Evolutionary conservation across 495 filamentous ascomycete genomes (phyloP).

Genomic region (Penicillium ochrochloron): DNA sequence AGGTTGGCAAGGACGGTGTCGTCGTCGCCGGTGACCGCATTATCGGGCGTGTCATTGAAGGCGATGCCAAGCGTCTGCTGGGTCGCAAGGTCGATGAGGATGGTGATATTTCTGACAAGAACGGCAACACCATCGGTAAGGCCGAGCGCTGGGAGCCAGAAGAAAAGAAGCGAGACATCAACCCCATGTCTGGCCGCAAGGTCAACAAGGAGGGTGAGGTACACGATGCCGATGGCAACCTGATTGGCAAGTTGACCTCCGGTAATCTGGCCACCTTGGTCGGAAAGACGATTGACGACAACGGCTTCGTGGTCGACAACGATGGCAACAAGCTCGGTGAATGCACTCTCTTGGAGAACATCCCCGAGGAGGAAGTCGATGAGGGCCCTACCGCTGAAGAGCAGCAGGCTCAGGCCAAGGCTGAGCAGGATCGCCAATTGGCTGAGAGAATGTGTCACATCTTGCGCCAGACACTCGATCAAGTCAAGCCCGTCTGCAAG

Average conservation of each 20-base stretch:
- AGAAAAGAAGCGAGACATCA: conserved; percentile 67
- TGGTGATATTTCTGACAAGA: conserved; percentile 80
- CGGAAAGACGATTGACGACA: conserved; percentile 83
- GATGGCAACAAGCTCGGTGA: conserved; percentile 83
- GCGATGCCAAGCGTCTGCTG: conserved; percentile 70
- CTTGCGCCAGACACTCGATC: conserved; percentile 78
- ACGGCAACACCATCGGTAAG: conserved; percentile 79
- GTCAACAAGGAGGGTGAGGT: conserved; percentile 86
- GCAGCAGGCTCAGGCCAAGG: conserved; percentile 57
- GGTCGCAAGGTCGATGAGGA: conserved; percentile 82
- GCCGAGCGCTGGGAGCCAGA: conserved; percentile 84
- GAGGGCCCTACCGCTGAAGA: conserved; percentile 51
- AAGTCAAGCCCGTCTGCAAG: conserved; percentile 82
- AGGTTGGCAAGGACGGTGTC: conserved; percentile 77
- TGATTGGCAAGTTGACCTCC: conserved; percentile 78
- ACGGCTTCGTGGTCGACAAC: conserved; percentile 81
- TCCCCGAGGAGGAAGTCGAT: conserved; percentile 56
- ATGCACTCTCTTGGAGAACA: conserved; percentile 76
- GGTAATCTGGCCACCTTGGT: conserved; percentile 71
- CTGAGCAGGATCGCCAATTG: conserved; percentile 71
- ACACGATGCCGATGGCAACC: conserved; percentile 76
- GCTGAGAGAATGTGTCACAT: conserved; percentile 77
- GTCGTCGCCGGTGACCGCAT: conserved; percentile 67
- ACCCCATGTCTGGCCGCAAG: conserved; percentile 74
- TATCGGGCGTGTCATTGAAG: conserved; percentile 74